These are phyloP conservation scores for Aspergillus taichungensis DNA, from an alignment of 495 filamentous ascomycete species.

Conservation along the genomic window DNA sequence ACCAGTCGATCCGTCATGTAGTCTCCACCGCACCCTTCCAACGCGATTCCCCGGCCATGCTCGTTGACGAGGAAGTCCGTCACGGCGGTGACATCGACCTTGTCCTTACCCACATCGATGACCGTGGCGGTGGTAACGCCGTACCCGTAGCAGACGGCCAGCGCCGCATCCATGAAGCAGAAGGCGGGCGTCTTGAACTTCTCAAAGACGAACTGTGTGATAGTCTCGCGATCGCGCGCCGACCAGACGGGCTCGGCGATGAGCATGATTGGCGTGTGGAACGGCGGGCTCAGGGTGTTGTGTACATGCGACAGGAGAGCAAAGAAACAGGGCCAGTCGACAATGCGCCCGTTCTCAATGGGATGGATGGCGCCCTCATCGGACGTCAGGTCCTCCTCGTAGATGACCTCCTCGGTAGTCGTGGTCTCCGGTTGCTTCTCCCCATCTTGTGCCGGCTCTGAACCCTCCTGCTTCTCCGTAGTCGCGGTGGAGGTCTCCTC, in stretches of 20 bases:
- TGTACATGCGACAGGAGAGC: conserved; percentile 84
- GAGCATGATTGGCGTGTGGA: conserved; percentile 89
- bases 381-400: conserved; percentile 80
- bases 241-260: conserved; percentile 84
- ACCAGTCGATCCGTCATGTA: conserved; percentile 72
- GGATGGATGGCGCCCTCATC: conserved; percentile 87
- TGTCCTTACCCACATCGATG: conserved; percentile 81
- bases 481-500: conserved; percentile 23
- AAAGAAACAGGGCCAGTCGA: conserved; percentile 84
- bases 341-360: conserved; percentile 72
- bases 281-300: conserved; percentile 74
- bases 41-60: conserved; percentile 48
- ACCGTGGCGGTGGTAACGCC: conserved; percentile 68
- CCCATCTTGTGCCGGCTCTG: conserved; percentile 10
- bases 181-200: conserved; percentile 91
- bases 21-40: conserved; percentile 75
- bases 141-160: conserved; percentile 77
- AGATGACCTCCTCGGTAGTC: conserved; percentile 44
- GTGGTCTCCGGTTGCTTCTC: conserved; percentile 14
- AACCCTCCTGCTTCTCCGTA: conserved; percentile 9
- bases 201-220: conserved; percentile 92
- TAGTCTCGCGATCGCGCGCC: conserved; percentile 64
- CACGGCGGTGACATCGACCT: conserved; percentile 85
- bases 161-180: conserved; percentile 72
- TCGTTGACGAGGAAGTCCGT: conserved; percentile 64